A percentile compares a stretch with the other conserved stretches of the same genome.
phyloP scores from a whole-genome alignment of 305 asterid species.

The Solanum hybrid region DNA sequence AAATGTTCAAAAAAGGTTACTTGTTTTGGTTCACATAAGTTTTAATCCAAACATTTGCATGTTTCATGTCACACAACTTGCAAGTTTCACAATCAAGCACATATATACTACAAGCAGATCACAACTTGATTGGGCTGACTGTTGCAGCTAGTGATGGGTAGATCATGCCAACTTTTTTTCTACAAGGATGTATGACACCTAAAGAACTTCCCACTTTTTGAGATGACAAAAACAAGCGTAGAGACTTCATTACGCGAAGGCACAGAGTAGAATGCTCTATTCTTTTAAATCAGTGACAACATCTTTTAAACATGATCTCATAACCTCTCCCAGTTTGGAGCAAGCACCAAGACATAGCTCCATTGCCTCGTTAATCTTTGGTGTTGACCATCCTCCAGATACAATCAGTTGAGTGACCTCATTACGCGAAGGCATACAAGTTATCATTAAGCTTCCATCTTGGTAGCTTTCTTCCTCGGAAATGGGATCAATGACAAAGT shows the following conservation, averaged over 20 bases:
- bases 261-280: not conserved
- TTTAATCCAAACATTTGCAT: not conserved
- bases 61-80: not conserved
- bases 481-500: conserved; percentile 58
- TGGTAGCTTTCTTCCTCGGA: conserved; percentile 62
- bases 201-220: conserved; percentile 10
- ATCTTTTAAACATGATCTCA: conserved; percentile 6
- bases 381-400: conserved; percentile 83
- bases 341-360: conserved; percentile 9
- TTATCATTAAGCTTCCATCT: conserved; percentile 55
- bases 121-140: not conserved
- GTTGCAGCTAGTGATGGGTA: not conserved
- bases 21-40: not conserved
- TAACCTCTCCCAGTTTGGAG: conserved; percentile 6
- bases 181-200: not conserved
- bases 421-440: conserved; percentile 68
- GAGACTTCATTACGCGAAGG: not conserved
- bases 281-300: not conserved
- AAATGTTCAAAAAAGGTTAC: not conserved
- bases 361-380: conserved; percentile 48
- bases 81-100: not conserved
- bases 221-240: conserved; percentile 43
- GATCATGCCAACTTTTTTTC: not conserved
- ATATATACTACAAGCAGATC: not conserved
- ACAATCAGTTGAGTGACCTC: conserved; percentile 70